Percentiles rank a stretch among this genome's conserved stretches.
phyloP scores from a whole-genome alignment of 1,139 yeast genomes.

The Meyerozyma sp. region DNA sequence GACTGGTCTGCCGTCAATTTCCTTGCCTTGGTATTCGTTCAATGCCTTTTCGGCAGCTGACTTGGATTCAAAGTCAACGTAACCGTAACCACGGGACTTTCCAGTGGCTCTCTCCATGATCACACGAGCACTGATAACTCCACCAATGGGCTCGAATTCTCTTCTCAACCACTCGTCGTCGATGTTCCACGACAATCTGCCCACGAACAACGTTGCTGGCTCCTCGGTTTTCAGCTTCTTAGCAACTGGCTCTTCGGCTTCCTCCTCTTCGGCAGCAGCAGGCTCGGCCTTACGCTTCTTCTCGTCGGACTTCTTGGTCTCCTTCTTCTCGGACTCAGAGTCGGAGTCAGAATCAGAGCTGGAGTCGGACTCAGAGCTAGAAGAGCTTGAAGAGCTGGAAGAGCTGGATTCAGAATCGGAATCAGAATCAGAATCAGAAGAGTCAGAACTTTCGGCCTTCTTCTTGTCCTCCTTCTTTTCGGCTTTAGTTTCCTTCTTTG shows the following conservation, averaged over 20 bases:
- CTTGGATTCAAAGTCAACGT: conserved; percentile 83
- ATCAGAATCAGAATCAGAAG: conserved; percentile 3
- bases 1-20: conserved; percentile 94
- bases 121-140: conserved; percentile 85
- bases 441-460: conserved; percentile 1
- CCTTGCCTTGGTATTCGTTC: conserved; percentile 80
- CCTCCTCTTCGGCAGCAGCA: conserved; percentile 16
- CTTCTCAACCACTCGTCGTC: conserved; percentile 90
- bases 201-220: conserved; percentile 90
- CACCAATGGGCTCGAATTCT: conserved; percentile 81
- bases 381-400: conserved; percentile 1
- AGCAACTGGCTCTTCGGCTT: conserved; percentile 28
- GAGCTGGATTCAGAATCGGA: background rate
- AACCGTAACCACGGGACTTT: conserved; percentile 96
- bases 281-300: conserved; percentile 34
- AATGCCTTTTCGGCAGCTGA: conserved; percentile 86
- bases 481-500: conserved; percentile 8
- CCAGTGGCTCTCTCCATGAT: conserved; percentile 90
- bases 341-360: conserved; percentile 7
- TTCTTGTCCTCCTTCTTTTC: conserved; percentile 7
- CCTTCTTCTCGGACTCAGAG: conserved; percentile 4
- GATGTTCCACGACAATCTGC: conserved; percentile 95
- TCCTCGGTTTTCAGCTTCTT: conserved; percentile 42
- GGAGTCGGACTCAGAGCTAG: conserved; percentile 6
- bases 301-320: conserved; percentile 6